Evolutionary conservation across 2,329 filamentous ascomycete species (phyloP).

Genomic region (Leptodontidium sp.): DNA sequence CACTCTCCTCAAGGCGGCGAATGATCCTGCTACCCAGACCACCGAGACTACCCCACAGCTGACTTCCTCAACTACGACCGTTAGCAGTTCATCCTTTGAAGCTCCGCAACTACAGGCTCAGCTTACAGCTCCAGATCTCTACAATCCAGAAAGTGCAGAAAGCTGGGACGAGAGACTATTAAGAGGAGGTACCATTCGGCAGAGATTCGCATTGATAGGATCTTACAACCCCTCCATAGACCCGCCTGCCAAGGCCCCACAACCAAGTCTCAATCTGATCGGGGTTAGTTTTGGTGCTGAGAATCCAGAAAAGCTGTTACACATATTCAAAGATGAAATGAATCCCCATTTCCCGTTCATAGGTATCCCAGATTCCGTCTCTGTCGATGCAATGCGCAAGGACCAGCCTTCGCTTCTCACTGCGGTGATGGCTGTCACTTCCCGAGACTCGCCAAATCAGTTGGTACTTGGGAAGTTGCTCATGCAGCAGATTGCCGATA

Average conservation of each 20-base stretch:
- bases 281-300: conserved; percentile 24
- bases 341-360: conserved; percentile 38
- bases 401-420: conserved; percentile 35
- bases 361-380: conserved; percentile 24
- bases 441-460: conserved; percentile 23
- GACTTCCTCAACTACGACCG: background rate
- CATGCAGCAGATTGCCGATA: conserved; percentile 31
- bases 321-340: conserved; percentile 34
- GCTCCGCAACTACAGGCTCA: background rate
- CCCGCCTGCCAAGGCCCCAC: background rate
- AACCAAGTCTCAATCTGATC: conserved; percentile 2
- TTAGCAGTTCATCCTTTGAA: background rate
- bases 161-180: conserved; percentile 25
- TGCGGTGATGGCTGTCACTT: conserved; percentile 34
- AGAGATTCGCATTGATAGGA: conserved; percentile 19
- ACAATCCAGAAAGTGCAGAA: conserved; percentile 1
- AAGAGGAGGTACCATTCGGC: conserved; percentile 15
- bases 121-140: background rate
- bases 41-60: background rate
- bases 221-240: background rate
- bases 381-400: conserved; percentile 24
- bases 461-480: conserved; percentile 26
- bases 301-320: conserved; percentile 28
- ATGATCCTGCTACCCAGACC: conserved; percentile 12
- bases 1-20: conserved; percentile 29